A percentile compares a stretch with the other conserved stretches of the same genome.
These are phyloP conservation scores for Aspergillus terreus DNA, from an alignment of 2,329 filamentous ascomycete genomes.

Conservation along the genomic window DNA sequence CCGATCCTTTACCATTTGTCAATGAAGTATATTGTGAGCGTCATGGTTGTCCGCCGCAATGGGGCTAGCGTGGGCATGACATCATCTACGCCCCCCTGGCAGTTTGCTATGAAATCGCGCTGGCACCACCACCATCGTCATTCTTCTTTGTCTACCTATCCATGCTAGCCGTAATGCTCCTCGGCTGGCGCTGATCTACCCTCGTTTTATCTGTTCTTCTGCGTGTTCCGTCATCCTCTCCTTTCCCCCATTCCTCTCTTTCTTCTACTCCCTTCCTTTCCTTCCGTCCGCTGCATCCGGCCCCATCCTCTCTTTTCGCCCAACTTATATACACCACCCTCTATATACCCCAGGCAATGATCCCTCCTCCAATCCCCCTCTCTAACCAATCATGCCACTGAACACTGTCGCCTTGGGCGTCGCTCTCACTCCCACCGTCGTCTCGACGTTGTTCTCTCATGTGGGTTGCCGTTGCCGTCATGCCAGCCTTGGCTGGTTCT, in stretches of 20 bases:
- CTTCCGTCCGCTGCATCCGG: neutral
- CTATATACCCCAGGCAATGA: neutral
- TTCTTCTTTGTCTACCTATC: neutral
- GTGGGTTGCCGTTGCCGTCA: conserved; percentile 48
- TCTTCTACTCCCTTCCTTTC: neutral
- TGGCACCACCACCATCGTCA: neutral
- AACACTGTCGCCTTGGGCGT: conserved; percentile 78
- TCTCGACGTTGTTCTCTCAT: conserved; percentile 83
- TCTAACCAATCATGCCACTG: conserved; percentile 52
- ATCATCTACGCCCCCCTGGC: neutral
- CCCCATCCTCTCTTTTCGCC: neutral
- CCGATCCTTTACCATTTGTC: too few species aligned
- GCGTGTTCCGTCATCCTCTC: neutral
- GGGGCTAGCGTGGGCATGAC: neutral
- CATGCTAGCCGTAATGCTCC: neutral
- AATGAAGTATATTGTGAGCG: neutral
- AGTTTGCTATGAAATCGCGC: too few species aligned
- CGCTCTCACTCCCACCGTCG: conserved; percentile 81
- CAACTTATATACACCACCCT: neutral
- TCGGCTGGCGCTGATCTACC: neutral
- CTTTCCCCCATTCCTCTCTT: neutral
- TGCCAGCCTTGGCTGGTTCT: neutral
- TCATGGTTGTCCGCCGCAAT: neutral
- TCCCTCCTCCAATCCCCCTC: neutral
- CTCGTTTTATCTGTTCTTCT: neutral